Percentiles rank a stretch among this genome's conserved stretches.
These are phyloP conservation scores for Petunia secreta DNA, from an alignment of 257 asterid species.

Conservation along the genomic window DNA sequence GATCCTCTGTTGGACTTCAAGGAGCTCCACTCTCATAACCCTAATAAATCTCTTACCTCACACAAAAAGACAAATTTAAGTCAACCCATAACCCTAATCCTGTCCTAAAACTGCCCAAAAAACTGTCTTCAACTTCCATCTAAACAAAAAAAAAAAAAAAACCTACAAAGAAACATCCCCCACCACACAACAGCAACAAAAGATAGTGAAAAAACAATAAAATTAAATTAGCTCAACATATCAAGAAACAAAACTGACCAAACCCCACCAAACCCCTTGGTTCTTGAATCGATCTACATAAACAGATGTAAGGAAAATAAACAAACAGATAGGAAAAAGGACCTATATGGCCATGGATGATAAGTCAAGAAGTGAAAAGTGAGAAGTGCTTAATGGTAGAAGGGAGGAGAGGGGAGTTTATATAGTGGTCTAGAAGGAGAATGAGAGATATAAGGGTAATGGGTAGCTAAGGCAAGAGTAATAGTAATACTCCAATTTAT, in stretches of 20 bases:
- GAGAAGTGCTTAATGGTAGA: not conserved
- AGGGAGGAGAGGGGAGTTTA: conserved; percentile 29
- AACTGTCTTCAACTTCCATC: not conserved
- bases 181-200: not conserved
- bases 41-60: conserved; percentile 26
- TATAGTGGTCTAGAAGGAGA: conserved; percentile 43
- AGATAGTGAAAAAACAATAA: too few relatives aligned
- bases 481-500: not conserved
- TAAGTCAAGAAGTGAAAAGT: not conserved
- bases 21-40: conserved; percentile 81
- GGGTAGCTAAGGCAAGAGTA: conserved; percentile 33
- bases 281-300: not conserved
- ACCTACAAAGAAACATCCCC: not conserved
- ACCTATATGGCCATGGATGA: not conserved
- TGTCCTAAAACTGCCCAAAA: not conserved
- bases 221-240: too few relatives aligned
- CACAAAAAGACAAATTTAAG: not conserved
- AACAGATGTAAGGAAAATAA: not conserved
- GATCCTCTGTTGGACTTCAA: conserved; percentile 87
- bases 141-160: not conserved
- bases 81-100: conserved; percentile 11
- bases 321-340: too few relatives aligned
- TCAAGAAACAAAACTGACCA: not conserved
- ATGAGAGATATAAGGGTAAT: conserved; percentile 25
- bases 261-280: not conserved